These are phyloP conservation scores for Furculomyces boomerangus DNA, from an alignment of 371 early-diverging fungal species.

Conservation along the genomic window DNA sequence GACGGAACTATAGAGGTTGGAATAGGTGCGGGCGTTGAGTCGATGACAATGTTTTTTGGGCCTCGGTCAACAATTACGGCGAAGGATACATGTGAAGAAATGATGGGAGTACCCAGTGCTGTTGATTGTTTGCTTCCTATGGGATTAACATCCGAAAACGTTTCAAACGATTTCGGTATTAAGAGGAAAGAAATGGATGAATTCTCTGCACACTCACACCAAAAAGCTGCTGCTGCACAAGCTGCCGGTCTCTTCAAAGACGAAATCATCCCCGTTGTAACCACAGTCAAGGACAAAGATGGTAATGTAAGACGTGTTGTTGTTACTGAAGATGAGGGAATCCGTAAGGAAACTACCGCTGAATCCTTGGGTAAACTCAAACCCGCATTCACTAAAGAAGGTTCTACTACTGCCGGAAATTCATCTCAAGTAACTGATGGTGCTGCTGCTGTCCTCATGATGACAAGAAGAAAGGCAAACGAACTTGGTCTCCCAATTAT, in stretches of 20 bases:
- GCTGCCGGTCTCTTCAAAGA: constrained; percentile 75
- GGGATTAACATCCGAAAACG: constrained; percentile 94
- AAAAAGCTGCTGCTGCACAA: constrained; percentile 50
- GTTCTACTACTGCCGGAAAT: constrained; percentile 91
- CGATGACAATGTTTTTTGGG: constrained; percentile 81
- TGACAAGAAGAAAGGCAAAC: constrained; percentile 82
- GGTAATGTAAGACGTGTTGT: constrained; percentile 43
- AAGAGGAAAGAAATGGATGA: constrained; percentile 72
- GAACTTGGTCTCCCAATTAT: constrained; percentile 70
- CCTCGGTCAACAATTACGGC: constrained; percentile 44
- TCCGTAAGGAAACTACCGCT: constrained; percentile 62
- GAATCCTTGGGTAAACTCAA: constrained; percentile 71
- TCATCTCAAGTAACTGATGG: constrained; percentile 98
- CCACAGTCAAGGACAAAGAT: constrained; percentile 49
- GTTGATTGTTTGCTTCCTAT: constrained; percentile 72
- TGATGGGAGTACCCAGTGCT: constrained; percentile 44
- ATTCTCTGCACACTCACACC: constrained; percentile 61
- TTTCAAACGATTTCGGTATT: constrained; percentile 68
- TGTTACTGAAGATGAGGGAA: constrained; percentile 79
- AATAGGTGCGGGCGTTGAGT: constrained; percentile 95
- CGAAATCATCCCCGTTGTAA: constrained; percentile 83
- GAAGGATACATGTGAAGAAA: constrained; percentile 45
- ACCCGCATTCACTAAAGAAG: constrained; percentile 78
- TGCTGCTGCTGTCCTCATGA: constrained; percentile 91
- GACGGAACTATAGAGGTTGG: constrained; percentile 86